Base-by-base conservation (phyloP, 2,329 filamentous ascomycete species). In the Colletotrichum sidae region DNA sequence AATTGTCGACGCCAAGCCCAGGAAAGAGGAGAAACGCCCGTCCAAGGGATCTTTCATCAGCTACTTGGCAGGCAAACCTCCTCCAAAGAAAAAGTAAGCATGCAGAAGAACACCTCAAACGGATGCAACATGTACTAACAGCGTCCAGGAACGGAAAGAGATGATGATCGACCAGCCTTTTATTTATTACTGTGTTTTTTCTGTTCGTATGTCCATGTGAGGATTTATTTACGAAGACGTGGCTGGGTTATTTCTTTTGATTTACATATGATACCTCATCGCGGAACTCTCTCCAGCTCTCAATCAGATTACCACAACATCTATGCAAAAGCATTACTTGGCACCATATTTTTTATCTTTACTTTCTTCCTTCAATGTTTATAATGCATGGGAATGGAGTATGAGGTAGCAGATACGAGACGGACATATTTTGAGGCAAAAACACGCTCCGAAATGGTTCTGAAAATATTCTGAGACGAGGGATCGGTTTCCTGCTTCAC, bases 11-110 rank as follows among this genome's bases (percentile, higher is more conserved):
- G 70, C 61, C 6, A 33, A 13, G 25, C 46, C 12, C 11, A 55
- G 25, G 25, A 25, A 25, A 25, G 46, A 70, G 13, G 70, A 70
- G 25, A 69, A 70, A 12, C 76, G 72, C 63, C 75, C 74, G 65
- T 73, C 69, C 57, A 74, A 74, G 53, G 2, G 70, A 12, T 70
- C 73, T 7, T 62, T 79, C 57, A 70, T 79, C 9, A 73, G 70
- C 9, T 80, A 76, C 75, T 72, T 79, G 64, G 68, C 64, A 59
- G 70, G 68, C 3, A 72, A 72, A 50, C 71, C 73, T 15, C 52
- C 69, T 15, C 52, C 69, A 8, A 77, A 75, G 68, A 80, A 72
- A 69, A 77, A 74, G 76, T 77, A 65, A 69, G 74, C 70, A 25
- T 35, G 8, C 15, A 33, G 3, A 9, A 12, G 38, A 15, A 2